These are phyloP conservation scores for Leccinum boreale DNA, from an alignment of 768 basidiomycete genomes.

Conservation along the genomic window DNA sequence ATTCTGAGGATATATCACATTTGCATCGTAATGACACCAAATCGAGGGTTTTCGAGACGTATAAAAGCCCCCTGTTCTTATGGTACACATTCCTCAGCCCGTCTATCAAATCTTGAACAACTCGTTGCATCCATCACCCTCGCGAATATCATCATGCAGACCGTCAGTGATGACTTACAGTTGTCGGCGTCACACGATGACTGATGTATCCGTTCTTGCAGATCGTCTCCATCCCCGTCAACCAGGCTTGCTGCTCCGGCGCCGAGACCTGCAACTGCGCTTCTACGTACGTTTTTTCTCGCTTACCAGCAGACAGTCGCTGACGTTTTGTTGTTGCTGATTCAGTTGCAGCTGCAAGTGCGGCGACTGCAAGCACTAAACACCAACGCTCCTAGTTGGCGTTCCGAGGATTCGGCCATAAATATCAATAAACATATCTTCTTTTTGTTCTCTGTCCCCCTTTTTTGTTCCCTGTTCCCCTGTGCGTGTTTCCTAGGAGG, in stretches of 20 bases:
- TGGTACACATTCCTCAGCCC: neutral
- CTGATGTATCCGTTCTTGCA: neutral
- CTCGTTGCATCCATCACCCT: neutral
- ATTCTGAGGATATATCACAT: neutral
- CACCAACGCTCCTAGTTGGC: neutral
- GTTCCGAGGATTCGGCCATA: neutral
- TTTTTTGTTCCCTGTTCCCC: neutral
- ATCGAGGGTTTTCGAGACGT: neutral
- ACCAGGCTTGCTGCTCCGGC: conserved; percentile 20
- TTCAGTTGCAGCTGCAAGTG: conserved; percentile 20
- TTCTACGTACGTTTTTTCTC: conserved; percentile 3
- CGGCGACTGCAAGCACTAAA: conserved; percentile 20
- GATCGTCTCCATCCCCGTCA: conserved; percentile 6
- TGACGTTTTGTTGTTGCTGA: neutral
- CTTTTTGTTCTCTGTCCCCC: neutral
- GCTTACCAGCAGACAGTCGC: too few species aligned
- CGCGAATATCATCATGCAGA: conserved; percentile 15
- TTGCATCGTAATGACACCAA: neutral
- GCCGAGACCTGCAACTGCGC: conserved; percentile 10
- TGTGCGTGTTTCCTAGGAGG: too few species aligned
- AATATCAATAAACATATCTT: neutral
- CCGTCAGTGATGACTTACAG: conserved; percentile 4
- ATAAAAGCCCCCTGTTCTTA: conserved; percentile 1
- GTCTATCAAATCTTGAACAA: neutral
- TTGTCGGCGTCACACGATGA: neutral